These are phyloP conservation scores for Curvularia verruculosa DNA, from an alignment of 2,329 filamentous ascomycete species.

Conservation along the genomic window DNA sequence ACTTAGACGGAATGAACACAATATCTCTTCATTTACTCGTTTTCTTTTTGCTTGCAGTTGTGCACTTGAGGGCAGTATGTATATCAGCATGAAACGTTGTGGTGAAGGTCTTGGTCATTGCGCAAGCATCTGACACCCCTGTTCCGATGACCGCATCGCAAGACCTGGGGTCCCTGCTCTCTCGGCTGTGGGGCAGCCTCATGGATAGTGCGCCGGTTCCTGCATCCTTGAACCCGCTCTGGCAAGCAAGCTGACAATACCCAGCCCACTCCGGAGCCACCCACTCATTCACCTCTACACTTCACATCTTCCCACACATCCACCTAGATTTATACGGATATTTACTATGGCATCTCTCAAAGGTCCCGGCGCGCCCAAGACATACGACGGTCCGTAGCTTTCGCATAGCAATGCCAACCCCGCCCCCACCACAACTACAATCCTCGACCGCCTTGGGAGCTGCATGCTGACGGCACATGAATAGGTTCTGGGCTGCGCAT, in stretches of 20 bases:
- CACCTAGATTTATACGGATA: background rate
- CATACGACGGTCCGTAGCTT: constrained; percentile 59
- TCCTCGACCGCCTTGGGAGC: background rate
- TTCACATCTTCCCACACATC: background rate
- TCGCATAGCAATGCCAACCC: constrained; percentile 9
- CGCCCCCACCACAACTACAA: constrained; percentile 4
- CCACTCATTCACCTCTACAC: constrained; percentile 1
- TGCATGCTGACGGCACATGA: constrained; percentile 11
- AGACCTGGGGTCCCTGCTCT: constrained; percentile 16
- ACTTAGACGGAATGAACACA: constrained; percentile 23
- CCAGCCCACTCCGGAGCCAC: constrained; percentile 1
- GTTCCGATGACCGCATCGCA: constrained; percentile 22
- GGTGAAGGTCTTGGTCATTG: background rate
- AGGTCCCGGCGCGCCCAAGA: constrained; percentile 65
- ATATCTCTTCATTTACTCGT: constrained; percentile 13
- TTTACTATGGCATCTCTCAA: constrained; percentile 61
- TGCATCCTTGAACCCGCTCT: constrained; percentile 34
- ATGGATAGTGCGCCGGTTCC: constrained; percentile 22
- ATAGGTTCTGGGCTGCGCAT: constrained; percentile 72
- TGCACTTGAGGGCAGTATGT: background rate
- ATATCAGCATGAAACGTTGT: background rate
- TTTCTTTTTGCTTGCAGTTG: background rate
- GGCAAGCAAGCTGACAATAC: constrained; percentile 1
- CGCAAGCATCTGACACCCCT: constrained; percentile 11
- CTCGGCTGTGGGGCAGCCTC: constrained; percentile 25